These are phyloP conservation scores for Fusarium nanum DNA, from an alignment of 2,329 filamentous ascomycete species.

Conservation along the genomic window DNA sequence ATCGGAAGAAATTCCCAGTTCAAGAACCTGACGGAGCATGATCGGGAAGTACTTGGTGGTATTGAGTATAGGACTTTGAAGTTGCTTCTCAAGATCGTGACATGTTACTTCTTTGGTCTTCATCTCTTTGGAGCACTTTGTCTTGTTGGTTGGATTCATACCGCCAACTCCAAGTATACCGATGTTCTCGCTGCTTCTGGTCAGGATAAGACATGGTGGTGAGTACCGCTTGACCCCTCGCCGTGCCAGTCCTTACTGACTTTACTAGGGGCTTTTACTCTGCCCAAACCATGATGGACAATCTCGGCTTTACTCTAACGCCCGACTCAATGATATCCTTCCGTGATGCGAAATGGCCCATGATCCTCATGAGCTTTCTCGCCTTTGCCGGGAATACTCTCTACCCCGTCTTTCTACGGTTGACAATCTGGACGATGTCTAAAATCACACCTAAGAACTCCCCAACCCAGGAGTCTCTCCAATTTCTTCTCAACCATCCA, in stretches of 20 bases:
- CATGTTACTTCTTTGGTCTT: constrained; percentile 60
- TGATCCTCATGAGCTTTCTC: constrained; percentile 61
- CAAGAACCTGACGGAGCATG: constrained; percentile 53
- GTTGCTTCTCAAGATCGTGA: constrained; percentile 59
- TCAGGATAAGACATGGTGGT: constrained; percentile 61
- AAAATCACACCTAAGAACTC: constrained; percentile 56
- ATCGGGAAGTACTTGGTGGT: constrained; percentile 59
- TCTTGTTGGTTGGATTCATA: constrained; percentile 60
- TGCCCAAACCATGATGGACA: constrained; percentile 62
- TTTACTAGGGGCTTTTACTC: constrained; percentile 57
- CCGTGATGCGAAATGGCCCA: constrained; percentile 54
- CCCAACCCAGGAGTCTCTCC: constrained; percentile 56
- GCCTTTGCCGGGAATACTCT: constrained; percentile 65
- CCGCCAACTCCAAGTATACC: constrained; percentile 54
- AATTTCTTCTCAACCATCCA: constrained; percentile 71
- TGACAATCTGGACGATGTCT: constrained; percentile 67
- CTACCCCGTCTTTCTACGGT: constrained; percentile 68
- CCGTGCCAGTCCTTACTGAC: too few species aligned
- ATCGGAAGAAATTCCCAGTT: constrained; percentile 56
- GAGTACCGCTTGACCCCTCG: constrained; percentile 30
- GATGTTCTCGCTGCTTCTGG: constrained; percentile 53
- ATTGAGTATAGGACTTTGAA: constrained; percentile 63
- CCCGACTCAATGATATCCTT: constrained; percentile 65
- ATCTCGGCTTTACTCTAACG: constrained; percentile 63
- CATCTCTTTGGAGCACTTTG: constrained; percentile 60